These are phyloP conservation scores for Atkinsonella texensis DNA, from an alignment of 2,329 filamentous ascomycete genomes.

Conservation along the genomic window DNA sequence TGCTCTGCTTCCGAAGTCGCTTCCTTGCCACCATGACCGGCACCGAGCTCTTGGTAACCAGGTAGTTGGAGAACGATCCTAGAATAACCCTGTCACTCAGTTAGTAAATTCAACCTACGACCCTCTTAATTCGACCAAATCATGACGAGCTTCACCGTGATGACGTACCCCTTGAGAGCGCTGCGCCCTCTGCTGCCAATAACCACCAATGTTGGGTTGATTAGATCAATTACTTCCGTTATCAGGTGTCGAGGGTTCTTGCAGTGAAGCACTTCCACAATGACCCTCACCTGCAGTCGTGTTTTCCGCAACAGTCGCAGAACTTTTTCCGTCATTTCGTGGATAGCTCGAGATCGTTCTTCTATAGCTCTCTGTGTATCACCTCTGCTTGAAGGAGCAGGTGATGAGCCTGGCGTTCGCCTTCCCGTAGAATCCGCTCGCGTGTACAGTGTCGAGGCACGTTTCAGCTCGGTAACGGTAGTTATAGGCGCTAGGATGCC, in stretches of 20 bases:
- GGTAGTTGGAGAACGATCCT: constrained; percentile 93
- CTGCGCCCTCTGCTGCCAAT: constrained; percentile 85
- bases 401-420: constrained; percentile 29
- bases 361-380: constrained; percentile 54
- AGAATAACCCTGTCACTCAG: constrained; percentile 64
- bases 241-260: constrained; percentile 95
- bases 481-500: constrained; percentile 18
- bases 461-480: constrained; percentile 22
- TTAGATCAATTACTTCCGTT: constrained; percentile 89
- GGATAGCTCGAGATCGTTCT: constrained; percentile 69
- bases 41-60: constrained; percentile 91
- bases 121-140: background rate
- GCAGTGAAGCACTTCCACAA: constrained; percentile 95
- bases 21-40: constrained; percentile 97
- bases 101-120: constrained; percentile 15
- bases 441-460: constrained; percentile 16
- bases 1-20: constrained; percentile 74
- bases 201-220: constrained; percentile 85
- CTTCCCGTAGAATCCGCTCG: constrained; percentile 18
- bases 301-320: constrained; percentile 84
- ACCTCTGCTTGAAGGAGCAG: constrained; percentile 34
- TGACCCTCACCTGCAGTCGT: constrained; percentile 78
- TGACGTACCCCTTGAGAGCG: constrained; percentile 75
- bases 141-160: background rate
- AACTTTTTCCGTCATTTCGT: constrained; percentile 72